phyloP scores from a whole-genome alignment of 805 yeast genomes.

The Starmerella scarabaei region DNA sequence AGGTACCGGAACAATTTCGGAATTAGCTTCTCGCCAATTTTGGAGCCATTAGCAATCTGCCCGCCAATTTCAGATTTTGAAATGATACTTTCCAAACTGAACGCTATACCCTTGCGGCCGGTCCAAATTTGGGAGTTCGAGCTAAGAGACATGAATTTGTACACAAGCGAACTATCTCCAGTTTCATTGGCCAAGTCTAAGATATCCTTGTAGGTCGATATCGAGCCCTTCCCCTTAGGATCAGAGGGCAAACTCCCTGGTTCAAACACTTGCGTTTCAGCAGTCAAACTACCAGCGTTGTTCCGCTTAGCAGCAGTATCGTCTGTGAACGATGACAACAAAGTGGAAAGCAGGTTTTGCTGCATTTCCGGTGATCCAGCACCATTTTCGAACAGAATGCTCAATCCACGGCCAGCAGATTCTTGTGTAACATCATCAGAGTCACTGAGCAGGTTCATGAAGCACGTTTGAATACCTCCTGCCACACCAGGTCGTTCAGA shows the following conservation, averaged over 20 bases:
- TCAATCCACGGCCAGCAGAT: slow-evolving; percentile 77
- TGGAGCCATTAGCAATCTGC: slow-evolving; percentile 35
- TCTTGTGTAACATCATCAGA: slow-evolving; percentile 84
- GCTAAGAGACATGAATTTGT: slow-evolving; percentile 86
- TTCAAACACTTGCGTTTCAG: slow-evolving; percentile 75
- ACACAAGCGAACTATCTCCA: slow-evolving; percentile 88
- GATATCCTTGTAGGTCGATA: slow-evolving; percentile 84
- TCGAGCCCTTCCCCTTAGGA: slow-evolving; percentile 46
- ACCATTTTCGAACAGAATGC: slow-evolving; percentile 70
- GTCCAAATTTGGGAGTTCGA: slow-evolving; percentile 83
- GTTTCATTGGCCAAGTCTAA: slow-evolving; percentile 81
- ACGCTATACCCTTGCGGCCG: slow-evolving; percentile 85
- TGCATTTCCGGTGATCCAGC: slow-evolving; percentile 40
- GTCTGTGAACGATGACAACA: slow-evolving; percentile 68
- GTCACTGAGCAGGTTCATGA: slow-evolving; percentile 67
- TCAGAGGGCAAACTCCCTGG: slow-evolving; percentile 67
- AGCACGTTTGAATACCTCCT: slow-evolving; percentile 45
- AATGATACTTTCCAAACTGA: slow-evolving; percentile 75
- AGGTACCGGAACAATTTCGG: slow-evolving; percentile 75
- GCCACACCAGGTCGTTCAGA: slow-evolving; percentile 34
- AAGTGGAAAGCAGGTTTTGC: slow-evolving; percentile 57
- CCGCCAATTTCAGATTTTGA: slow-evolving; percentile 64
- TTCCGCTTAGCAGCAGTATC: slow-evolving; percentile 35
- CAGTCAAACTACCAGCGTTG: slow-evolving; percentile 55
- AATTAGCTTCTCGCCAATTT: slow-evolving; percentile 47